phyloP scores from a whole-genome alignment of 495 filamentous ascomycete species.

The Penicillium taxi region DNA sequence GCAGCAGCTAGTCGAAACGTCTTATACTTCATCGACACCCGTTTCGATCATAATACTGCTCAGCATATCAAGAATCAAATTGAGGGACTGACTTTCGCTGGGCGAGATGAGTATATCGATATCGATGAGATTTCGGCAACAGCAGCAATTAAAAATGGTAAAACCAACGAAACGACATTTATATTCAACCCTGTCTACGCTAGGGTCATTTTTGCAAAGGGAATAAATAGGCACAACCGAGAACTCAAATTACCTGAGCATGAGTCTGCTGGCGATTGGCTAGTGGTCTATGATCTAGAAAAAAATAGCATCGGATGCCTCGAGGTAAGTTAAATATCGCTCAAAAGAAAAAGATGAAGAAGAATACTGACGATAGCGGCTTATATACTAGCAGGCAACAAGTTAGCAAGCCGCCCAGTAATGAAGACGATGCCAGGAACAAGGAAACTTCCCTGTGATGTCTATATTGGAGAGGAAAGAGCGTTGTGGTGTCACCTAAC shows the following conservation, averaged over 20 bases:
- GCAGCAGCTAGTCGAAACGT: conserved; percentile 6
- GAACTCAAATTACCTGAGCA: conserved; percentile 11
- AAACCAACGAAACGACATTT: conserved; percentile 13
- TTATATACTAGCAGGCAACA: conserved; percentile 1
- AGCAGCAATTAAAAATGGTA: conserved; percentile 5
- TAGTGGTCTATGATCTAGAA: conserved; percentile 9
- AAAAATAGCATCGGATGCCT: no score
- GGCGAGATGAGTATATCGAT: conserved; percentile 5
- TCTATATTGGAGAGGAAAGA: no score
- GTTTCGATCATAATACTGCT: conserved; percentile 11
- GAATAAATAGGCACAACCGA: conserved; percentile 11
- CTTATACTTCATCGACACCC: conserved; percentile 15
- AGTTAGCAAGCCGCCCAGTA: background rate
- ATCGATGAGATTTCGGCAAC: conserved; percentile 13
- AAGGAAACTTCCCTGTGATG: no score
- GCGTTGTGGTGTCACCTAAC: no score
- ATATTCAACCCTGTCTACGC: conserved; percentile 10
- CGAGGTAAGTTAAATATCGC: background rate
- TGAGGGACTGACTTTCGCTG: conserved; percentile 6
- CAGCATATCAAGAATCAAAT: conserved; percentile 13
- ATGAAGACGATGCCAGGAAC: no score
- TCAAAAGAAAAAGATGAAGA: background rate
- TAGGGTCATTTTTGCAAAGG: conserved; percentile 10
- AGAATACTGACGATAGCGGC: background rate
- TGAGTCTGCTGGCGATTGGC: conserved; percentile 11